phyloP scores from a whole-genome alignment of 1,284 basidiomycete genomes.

The Ceratobasidium papillatum region DNA sequence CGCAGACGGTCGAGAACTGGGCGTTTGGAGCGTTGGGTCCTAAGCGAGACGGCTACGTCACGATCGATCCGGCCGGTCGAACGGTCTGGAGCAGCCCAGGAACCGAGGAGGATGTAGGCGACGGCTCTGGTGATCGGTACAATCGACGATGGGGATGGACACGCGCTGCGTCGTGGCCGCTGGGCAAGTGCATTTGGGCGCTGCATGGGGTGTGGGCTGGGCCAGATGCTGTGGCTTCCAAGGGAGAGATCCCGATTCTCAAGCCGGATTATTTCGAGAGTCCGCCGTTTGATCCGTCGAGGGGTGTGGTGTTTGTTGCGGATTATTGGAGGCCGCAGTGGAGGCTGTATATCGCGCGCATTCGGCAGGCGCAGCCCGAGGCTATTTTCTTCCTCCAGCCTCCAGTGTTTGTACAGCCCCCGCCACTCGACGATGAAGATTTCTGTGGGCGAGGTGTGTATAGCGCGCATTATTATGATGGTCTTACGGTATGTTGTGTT shows the following conservation, averaged over 20 bases:
- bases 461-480: slow-evolving; percentile 95
- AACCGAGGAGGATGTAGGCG: slow-evolving; percentile 46
- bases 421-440: slow-evolving; percentile 60
- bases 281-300: slow-evolving; percentile 52
- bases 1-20: slow-evolving; percentile 88
- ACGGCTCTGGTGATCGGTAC: slow-evolving; percentile 43
- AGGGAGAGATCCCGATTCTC: slow-evolving; percentile 56
- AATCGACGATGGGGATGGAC: slow-evolving; percentile 77
- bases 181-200: slow-evolving; percentile 92
- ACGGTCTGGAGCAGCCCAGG: slow-evolving; percentile 74
- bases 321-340: slow-evolving; percentile 90
- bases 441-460: slow-evolving; percentile 79
- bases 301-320: slow-evolving; percentile 71
- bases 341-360: slow-evolving; percentile 67
- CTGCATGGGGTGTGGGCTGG: slow-evolving; percentile 91
- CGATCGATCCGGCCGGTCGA: slow-evolving; percentile 83
- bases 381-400: slow-evolving; percentile 93
- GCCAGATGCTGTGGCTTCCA: slow-evolving; percentile 54
- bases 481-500: slow-evolving; percentile 65
- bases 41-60: slow-evolving; percentile 71
- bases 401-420: slow-evolving; percentile 88
- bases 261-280: slow-evolving; percentile 81
- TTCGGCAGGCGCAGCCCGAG: slow-evolving; percentile 80
- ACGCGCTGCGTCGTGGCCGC: slow-evolving; percentile 76
- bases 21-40: slow-evolving; percentile 85